Conservation (phyloP, 352 stramenopile genomes). For the Globisporangium yorkense region DNA sequence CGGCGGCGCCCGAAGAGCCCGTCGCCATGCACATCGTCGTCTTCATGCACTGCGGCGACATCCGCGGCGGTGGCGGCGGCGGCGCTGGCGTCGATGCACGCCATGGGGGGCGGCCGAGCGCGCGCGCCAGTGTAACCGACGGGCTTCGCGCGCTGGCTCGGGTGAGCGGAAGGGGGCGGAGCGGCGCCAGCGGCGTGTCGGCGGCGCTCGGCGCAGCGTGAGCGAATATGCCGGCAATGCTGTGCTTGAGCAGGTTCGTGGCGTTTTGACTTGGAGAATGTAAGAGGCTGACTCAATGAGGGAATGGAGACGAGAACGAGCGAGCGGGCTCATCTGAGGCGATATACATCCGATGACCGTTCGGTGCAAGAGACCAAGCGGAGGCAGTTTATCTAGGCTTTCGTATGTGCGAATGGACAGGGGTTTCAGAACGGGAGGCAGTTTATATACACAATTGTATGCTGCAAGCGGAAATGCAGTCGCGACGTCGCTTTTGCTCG, state of each 20-base stretch:
- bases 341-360: neutral
- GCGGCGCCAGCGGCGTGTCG: neutral
- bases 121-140: neutral
- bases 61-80: neutral
- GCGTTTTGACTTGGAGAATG: neutral
- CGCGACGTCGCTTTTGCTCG: neutral
- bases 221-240: neutral
- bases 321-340: neutral
- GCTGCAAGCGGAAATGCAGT: neutral
- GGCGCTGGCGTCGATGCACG: slow-evolving; percentile 8
- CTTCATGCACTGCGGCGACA: slow-evolving; percentile 13
- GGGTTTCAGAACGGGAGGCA: neutral
- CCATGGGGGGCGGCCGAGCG: slow-evolving; percentile 4
- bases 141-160: neutral
- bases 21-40: slow-evolving; percentile 20
- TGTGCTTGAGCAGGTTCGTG: neutral
- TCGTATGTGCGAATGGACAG: neutral
- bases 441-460: neutral
- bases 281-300: neutral
- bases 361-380: too few relatives aligned
- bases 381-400: neutral
- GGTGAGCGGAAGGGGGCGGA: too few relatives aligned
- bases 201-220: neutral
- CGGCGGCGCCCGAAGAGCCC: slow-evolving; percentile 22
- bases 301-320: neutral